A percentile compares a stretch with the other conserved stretches of the same genome.
Evolutionary conservation across 163 green algal genomes (phyloP).

Genomic region (Picocystis sp.): DNA sequence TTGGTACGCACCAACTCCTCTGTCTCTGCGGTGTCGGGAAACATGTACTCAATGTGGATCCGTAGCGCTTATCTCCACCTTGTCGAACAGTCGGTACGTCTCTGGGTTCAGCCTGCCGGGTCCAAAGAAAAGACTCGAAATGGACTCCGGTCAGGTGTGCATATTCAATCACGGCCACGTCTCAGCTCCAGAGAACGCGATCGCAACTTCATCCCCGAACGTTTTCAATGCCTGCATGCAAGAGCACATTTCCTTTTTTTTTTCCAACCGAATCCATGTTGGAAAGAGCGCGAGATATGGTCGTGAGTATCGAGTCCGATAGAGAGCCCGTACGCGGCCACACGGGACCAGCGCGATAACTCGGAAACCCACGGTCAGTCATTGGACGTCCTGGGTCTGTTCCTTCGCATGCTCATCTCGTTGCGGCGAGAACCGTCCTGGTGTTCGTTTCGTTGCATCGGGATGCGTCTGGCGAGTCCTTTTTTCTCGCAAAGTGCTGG

Average conservation of each 20-base stretch:
- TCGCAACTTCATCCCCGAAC: slow-evolving; percentile 68
- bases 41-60: slow-evolving; percentile 97
- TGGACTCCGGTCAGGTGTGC: slow-evolving; percentile 80
- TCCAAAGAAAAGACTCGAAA: slow-evolving; percentile 96
- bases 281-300: background rate
- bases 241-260: background rate
- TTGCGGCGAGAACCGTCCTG: too few relatives aligned
- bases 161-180: slow-evolving; percentile 95
- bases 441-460: too few relatives aligned
- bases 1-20: slow-evolving; percentile 78
- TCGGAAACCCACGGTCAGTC: too few relatives aligned
- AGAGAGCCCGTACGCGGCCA: background rate
- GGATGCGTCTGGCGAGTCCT: too few relatives aligned
- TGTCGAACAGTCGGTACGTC: slow-evolving; percentile 62
- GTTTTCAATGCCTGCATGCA: slow-evolving; percentile 51
- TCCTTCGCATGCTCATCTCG: too few relatives aligned
- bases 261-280: background rate
- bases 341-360: background rate
- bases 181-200: slow-evolving; percentile 85
- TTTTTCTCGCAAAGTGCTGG: too few relatives aligned
- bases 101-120: slow-evolving; percentile 89
- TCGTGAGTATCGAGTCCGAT: background rate
- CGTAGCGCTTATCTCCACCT: slow-evolving; percentile 69
- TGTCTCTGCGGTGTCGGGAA: slow-evolving; percentile 57
- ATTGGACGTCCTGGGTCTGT: too few relatives aligned